Evolutionary conservation across 2,329 filamentous ascomycete species (phyloP).

Genomic region (Xylaria sp.): DNA sequence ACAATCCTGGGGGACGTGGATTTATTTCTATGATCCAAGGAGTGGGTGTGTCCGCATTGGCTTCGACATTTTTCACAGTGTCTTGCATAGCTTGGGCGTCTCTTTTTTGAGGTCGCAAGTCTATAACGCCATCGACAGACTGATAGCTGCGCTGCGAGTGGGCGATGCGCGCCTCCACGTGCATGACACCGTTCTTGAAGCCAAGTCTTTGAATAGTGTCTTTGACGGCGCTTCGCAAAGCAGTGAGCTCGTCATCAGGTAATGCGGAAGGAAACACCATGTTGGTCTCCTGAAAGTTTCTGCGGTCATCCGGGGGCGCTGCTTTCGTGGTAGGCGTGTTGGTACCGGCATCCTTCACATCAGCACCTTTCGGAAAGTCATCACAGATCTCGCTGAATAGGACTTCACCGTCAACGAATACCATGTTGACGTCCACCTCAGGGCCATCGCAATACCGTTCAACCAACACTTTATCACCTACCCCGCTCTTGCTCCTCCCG

Average conservation of each 20-base stretch:
- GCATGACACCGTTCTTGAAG: slow-evolving; percentile 45
- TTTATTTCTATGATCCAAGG: slow-evolving; percentile 48
- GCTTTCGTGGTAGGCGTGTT: background rate
- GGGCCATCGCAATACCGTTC: slow-evolving; percentile 47
- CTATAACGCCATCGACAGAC: slow-evolving; percentile 22
- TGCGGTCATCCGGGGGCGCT: slow-evolving; percentile 25
- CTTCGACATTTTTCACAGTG: background rate
- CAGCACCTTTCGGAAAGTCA: slow-evolving; percentile 47
- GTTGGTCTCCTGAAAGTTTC: slow-evolving; percentile 46
- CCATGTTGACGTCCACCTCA: slow-evolving; percentile 47
- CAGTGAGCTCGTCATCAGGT: slow-evolving; percentile 39
- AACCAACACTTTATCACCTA: slow-evolving; percentile 39
- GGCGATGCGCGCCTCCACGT: slow-evolving; percentile 46
- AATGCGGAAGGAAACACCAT: slow-evolving; percentile 47
- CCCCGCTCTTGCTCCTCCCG: slow-evolving; percentile 21
- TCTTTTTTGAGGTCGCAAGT: slow-evolving; percentile 26
- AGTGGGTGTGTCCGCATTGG: slow-evolving; percentile 15
- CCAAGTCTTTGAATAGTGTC: slow-evolving; percentile 41
- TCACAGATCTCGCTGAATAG: slow-evolving; percentile 48
- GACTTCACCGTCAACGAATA: slow-evolving; percentile 44
- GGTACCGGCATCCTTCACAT: slow-evolving; percentile 27
- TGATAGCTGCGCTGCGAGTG: slow-evolving; percentile 42
- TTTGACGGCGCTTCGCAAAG: slow-evolving; percentile 37
- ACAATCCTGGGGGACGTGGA: slow-evolving; percentile 45
- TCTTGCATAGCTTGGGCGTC: background rate